These are phyloP conservation scores for Gymnopilus dilepis DNA, from an alignment of 768 basidiomycete genomes.

Conservation along the genomic window DNA sequence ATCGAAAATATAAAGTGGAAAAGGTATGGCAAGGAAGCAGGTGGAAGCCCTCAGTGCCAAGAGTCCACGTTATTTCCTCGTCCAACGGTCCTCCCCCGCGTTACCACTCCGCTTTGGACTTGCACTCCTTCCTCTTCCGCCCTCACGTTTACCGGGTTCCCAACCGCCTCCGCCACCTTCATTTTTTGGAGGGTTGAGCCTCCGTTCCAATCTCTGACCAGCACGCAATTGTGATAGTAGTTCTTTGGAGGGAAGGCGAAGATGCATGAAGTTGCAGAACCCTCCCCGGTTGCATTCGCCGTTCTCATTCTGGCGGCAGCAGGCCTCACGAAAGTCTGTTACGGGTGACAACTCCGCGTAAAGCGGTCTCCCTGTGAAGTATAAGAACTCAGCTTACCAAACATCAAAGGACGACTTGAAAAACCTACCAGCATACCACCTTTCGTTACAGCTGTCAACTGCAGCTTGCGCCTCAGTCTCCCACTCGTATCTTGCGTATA, in stretches of 20 bases:
- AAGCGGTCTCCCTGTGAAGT: conserved; percentile 76
- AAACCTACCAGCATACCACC: conserved; percentile 94
- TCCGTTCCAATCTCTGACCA: conserved; percentile 85
- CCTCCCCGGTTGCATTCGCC: conserved; percentile 98
- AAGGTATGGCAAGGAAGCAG: too few species aligned
- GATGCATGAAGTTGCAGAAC: conserved; percentile 99
- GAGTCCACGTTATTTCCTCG: conserved; percentile 49
- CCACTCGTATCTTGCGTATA: conserved; percentile 98
- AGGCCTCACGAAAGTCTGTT: conserved; percentile 98
- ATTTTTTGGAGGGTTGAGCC: conserved; percentile 68
- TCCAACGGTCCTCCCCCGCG: conserved; percentile 80
- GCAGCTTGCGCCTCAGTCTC: conserved; percentile 96
- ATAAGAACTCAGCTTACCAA: conserved; percentile 15
- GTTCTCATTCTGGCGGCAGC: conserved; percentile 98
- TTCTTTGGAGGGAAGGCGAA: conserved; percentile 85
- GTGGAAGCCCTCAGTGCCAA: too few species aligned
- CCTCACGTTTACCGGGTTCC: conserved; percentile 78
- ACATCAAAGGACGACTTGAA: not conserved
- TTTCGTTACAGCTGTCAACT: conserved; percentile 90
- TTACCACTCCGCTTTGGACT: conserved; percentile 72
- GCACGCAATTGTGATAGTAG: conserved; percentile 79
- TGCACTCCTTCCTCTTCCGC: conserved; percentile 72
- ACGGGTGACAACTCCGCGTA: conserved; percentile 98
- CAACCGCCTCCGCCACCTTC: conserved; percentile 79
- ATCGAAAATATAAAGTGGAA: too few species aligned